Evolutionary conservation across 805 yeast species (phyloP), one percentile per base, ranked within the genome.

Genomic region (Starmerella roubikii): DNA sequence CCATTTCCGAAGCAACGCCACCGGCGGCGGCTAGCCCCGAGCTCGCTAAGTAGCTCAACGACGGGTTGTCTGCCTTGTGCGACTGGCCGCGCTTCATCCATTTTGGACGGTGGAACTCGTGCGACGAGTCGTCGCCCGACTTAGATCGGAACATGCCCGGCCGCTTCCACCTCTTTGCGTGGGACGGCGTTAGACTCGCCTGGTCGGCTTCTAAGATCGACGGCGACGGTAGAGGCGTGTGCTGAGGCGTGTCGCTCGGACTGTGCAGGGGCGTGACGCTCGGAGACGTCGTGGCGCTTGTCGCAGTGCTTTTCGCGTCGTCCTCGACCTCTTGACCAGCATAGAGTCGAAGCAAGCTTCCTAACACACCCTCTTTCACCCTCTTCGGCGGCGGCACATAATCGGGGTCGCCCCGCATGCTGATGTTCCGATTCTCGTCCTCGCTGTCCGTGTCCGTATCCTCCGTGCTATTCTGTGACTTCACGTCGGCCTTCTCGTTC

Each of bases 281-380:
- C 3, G 34, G 35, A n/a, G n/a, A n/a, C 3, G 50, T 38, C 3
- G 30, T 31, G 9, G 48, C 34, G 10, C 28, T 37, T 3, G 37
- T 32, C 5, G 38, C 16, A 9, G 38, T 12, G 1, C 40, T 30
- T 13, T 33, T 43, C 19, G 34, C 34, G 5, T 51, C 52, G 9
- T 47, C 50, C 12, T 55, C 52, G 9, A 46, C 50, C 12, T 55
- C 52, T 18, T 46, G 51, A 21, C 53, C 59, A 17, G 58, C 63
- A 53, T 85, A 84, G 34, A 85, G 63, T 44, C 75, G 69, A 46
- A 85, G 64, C 45, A 85, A 65, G 1, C 88, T 74, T 0, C 94
- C 81, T 22, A 85, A 66, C 15, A 85, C 88, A 57, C 96, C 95
- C 20, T 85, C 85, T 49, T 78, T 78, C 11, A 83, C 86, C 38